These are phyloP conservation scores for Pythium phragmiticola DNA, from an alignment of 352 stramenopile species.

Conservation along the genomic window DNA sequence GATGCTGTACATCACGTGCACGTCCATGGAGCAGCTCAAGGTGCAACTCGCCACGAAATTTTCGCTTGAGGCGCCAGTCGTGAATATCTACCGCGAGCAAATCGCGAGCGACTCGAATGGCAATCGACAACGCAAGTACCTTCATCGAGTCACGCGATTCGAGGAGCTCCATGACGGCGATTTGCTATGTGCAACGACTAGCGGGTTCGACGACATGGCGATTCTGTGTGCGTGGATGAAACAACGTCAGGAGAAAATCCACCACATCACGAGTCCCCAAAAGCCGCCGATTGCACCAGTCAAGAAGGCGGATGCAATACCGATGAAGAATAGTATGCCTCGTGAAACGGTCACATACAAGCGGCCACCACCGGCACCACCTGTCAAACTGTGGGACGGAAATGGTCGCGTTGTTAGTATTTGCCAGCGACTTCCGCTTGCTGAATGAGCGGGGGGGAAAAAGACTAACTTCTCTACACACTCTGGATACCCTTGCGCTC, in stretches of 20 bases:
- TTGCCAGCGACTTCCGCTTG: constrained; percentile 10
- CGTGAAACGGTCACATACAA: constrained; percentile 7
- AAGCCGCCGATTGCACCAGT: background rate
- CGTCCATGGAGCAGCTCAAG: constrained; percentile 43
- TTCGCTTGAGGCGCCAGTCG: constrained; percentile 19
- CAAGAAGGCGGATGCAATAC: background rate
- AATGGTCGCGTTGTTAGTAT: constrained; percentile 41
- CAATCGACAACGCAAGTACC: constrained; percentile 19
- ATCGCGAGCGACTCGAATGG: constrained; percentile 2
- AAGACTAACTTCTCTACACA: constrained; percentile 19
- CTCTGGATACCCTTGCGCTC: constrained; percentile 10
- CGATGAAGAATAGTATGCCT: constrained; percentile 3
- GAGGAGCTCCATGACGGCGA: constrained; percentile 50
- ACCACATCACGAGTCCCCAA: constrained; percentile 21
- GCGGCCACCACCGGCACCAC: constrained; percentile 8
- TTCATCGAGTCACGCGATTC: constrained; percentile 43
- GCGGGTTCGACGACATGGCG: constrained; percentile 67
- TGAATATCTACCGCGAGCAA: constrained; percentile 55
- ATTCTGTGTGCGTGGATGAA: constrained; percentile 71
- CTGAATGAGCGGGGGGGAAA: constrained; percentile 6
- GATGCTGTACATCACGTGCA: constrained; percentile 53
- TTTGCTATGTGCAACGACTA: constrained; percentile 52
- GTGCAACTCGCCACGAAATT: constrained; percentile 31
- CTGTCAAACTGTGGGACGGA: constrained; percentile 46
- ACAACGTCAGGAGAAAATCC: constrained; percentile 37